These are phyloP conservation scores for Phaeolepiota aurea DNA, from an alignment of 768 basidiomycete genomes.

Conservation along the genomic window DNA sequence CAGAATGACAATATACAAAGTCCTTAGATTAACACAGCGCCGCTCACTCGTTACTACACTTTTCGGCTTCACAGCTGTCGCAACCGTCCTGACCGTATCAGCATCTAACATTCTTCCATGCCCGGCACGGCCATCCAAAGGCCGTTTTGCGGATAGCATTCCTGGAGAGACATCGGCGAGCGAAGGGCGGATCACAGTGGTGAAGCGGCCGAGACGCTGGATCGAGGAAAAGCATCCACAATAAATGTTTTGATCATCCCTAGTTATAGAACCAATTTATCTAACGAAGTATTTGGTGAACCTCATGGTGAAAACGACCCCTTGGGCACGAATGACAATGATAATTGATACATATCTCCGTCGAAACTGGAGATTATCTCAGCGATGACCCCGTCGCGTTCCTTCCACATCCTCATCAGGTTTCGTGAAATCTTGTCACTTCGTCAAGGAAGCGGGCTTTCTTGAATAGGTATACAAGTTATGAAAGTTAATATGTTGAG, in stretches of 20 bases:
- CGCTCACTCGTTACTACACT: slow-evolving; percentile 72
- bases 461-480: slow-evolving; percentile 68
- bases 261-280: slow-evolving; percentile 2
- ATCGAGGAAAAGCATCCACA: slow-evolving; percentile 62
- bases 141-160: slow-evolving; percentile 51
- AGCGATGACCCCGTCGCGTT: no score
- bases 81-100: slow-evolving; percentile 71
- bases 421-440: no score
- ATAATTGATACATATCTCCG: no score
- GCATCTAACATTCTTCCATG: slow-evolving; percentile 76
- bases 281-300: no score
- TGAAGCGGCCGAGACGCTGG: slow-evolving; percentile 66
- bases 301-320: no score
- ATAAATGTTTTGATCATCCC: slow-evolving; percentile 14
- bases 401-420: no score
- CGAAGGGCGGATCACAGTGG: slow-evolving; percentile 36
- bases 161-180: slow-evolving; percentile 14
- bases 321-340: no score
- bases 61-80: slow-evolving; percentile 75
- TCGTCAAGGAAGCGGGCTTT: slow-evolving; percentile 56
- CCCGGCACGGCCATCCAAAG: slow-evolving; percentile 55
- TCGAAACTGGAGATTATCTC: no score
- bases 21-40: slow-evolving; percentile 54
- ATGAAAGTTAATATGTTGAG: slow-evolving; percentile 62
- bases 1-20: slow-evolving; percentile 53